These are phyloP conservation scores for Mycena galericulata DNA, from an alignment of 768 basidiomycete species.

Conservation along the genomic window DNA sequence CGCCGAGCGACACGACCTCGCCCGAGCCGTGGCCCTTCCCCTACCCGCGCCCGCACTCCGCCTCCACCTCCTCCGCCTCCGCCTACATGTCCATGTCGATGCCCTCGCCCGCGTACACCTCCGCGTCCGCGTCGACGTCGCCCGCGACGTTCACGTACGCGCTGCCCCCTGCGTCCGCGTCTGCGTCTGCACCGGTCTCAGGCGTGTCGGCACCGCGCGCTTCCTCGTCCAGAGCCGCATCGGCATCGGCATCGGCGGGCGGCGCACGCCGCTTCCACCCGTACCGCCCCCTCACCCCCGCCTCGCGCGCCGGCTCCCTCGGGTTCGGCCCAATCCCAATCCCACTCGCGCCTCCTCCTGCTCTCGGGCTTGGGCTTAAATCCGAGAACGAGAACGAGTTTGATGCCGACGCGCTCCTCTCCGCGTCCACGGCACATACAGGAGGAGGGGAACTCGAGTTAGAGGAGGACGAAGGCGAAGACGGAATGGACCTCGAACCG, in stretches of 20 bases:
- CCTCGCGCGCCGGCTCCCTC: constrained; percentile 20
- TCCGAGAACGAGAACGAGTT: too few species aligned
- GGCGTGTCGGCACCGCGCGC: too few species aligned
- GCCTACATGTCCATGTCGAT: background rate
- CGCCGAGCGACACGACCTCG: constrained; percentile 25
- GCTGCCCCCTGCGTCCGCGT: too few species aligned
- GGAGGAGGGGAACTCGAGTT: too few species aligned
- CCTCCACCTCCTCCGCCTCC: background rate
- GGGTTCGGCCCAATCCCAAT: constrained; percentile 20
- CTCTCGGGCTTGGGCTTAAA: too few species aligned
- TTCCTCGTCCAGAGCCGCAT: background rate
- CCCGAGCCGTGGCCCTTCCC: constrained; percentile 26
- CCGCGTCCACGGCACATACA: background rate
- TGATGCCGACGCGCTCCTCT: background rate
- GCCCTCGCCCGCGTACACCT: background rate
- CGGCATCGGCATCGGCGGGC: background rate
- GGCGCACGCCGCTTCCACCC: constrained; percentile 1
- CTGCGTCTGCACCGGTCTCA: too few species aligned
- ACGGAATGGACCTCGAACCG: too few species aligned
- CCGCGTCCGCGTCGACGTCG: background rate
- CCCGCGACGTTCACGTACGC: background rate
- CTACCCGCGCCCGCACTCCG: too few species aligned
- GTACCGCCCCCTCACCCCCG: constrained; percentile 8
- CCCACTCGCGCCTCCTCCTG: too few species aligned
- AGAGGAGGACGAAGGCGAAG: too few species aligned